phyloP scores from a whole-genome alignment of 495 filamentous ascomycete species.

The Bacidia gigantensis region DNA sequence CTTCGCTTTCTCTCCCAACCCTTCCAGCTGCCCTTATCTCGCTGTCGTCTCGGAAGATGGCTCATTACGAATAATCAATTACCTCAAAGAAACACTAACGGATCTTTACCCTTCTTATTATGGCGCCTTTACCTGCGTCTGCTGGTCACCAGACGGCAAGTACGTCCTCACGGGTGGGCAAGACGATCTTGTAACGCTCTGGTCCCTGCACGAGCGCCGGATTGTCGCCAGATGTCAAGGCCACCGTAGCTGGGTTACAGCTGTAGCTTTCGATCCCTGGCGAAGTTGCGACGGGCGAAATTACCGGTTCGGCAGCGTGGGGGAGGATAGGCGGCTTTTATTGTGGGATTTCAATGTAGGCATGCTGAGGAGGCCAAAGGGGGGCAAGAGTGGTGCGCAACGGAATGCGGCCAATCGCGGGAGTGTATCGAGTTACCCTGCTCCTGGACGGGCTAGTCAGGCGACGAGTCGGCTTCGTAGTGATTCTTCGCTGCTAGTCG shows the following conservation, averaged over 20 bases:
- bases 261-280: constrained; percentile 91
- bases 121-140: constrained; percentile 79
- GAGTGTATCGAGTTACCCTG: constrained; percentile 43
- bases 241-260: constrained; percentile 89
- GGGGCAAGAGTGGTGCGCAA: constrained; percentile 14
- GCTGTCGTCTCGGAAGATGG: constrained; percentile 90
- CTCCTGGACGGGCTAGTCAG: constrained; percentile 26
- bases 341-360: constrained; percentile 97
- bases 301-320: constrained; percentile 90
- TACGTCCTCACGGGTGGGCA: constrained; percentile 93
- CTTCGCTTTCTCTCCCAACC: constrained; percentile 81
- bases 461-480: constrained; percentile 38
- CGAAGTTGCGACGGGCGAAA: constrained; percentile 75
- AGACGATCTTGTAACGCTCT: constrained; percentile 89
- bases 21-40: constrained; percentile 69
- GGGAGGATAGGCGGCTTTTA: constrained; percentile 78
- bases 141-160: constrained; percentile 95
- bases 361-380: constrained; percentile 83
- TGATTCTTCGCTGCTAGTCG: constrained; percentile 60
- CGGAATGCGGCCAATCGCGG: constrained; percentile 21
- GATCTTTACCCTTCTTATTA: constrained; percentile 86
- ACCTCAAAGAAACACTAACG: constrained; percentile 71
- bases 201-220: constrained; percentile 68
- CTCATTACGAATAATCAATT: constrained; percentile 77
- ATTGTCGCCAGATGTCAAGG: constrained; percentile 89